Evolutionary conservation across 1,284 basidiomycete genomes (phyloP).

Genomic region (Leccinum pachyderme): DNA sequence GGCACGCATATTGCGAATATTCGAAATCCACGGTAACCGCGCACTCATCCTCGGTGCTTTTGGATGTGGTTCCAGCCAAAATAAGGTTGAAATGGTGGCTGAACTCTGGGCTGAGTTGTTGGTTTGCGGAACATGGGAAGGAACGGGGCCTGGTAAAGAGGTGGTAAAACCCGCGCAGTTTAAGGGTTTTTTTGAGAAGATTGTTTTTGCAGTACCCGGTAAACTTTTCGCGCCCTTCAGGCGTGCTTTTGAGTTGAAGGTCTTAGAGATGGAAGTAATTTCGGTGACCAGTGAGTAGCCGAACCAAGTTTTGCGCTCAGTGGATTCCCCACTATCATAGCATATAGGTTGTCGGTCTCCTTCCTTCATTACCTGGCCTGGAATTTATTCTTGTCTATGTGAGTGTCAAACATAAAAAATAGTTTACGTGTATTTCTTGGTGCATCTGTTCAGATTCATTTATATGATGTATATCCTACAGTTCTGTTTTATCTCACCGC

Average conservation of each 20-base stretch:
- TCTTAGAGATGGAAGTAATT: slow-evolving; percentile 42
- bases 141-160: slow-evolving; percentile 18
- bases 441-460: neutral
- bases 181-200: slow-evolving; percentile 41
- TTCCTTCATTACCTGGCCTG: neutral
- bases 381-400: neutral
- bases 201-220: slow-evolving; percentile 45
- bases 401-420: neutral
- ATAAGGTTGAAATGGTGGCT: slow-evolving; percentile 42
- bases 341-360: neutral
- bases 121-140: slow-evolving; percentile 37
- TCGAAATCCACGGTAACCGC: slow-evolving; percentile 44
- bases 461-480: neutral
- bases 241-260: slow-evolving; percentile 41
- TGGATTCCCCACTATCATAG: neutral
- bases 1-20: slow-evolving; percentile 43
- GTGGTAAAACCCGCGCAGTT: slow-evolving; percentile 33
- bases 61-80: slow-evolving; percentile 45
- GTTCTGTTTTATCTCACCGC: neutral
- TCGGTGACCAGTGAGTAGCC: slow-evolving; percentile 30
- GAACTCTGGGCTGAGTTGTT: slow-evolving; percentile 48
- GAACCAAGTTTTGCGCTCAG: neutral
- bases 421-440: neutral
- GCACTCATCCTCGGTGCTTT: slow-evolving; percentile 48
- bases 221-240: slow-evolving; percentile 40